phyloP scores from a whole-genome alignment of 1,284 basidiomycete genomes.

The Austroboletus rostrupii region DNA sequence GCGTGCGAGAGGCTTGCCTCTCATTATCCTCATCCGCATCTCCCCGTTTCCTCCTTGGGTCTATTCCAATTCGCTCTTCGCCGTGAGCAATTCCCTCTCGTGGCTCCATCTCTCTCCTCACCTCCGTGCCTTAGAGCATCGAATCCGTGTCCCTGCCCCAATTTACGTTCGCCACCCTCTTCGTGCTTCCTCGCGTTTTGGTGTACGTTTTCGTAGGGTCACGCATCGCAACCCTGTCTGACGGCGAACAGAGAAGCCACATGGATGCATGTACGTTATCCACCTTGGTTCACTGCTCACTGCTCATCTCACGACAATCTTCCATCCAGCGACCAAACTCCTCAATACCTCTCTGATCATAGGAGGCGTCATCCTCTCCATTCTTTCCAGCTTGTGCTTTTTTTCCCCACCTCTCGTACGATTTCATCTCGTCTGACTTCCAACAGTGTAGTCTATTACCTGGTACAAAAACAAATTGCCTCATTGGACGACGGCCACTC shows the following conservation, averaged over 20 bases:
- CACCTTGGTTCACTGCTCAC: not conserved
- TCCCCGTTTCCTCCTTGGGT: conserved; percentile 83
- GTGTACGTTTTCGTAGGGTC: conserved; percentile 78
- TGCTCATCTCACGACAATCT: conserved; percentile 10
- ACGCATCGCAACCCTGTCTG: conserved; percentile 68
- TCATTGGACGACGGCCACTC: conserved; percentile 47
- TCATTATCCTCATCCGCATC: conserved; percentile 77
- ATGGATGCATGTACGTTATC: conserved; percentile 54
- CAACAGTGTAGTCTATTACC: conserved; percentile 57
- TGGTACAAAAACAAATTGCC: conserved; percentile 59
- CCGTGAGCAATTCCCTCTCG: conserved; percentile 44
- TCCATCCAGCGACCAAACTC: conserved; percentile 53
- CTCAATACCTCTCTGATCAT: conserved; percentile 58
- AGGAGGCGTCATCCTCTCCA: conserved; percentile 52
- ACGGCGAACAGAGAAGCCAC: conserved; percentile 65
- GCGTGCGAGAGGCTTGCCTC: conserved; percentile 66
- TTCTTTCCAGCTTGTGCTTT: conserved; percentile 63
- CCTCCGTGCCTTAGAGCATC: conserved; percentile 52
- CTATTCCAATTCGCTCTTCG: conserved; percentile 75
- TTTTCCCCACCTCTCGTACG: not conserved
- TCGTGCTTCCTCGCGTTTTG: conserved; percentile 66
- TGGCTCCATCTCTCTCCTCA: not conserved
- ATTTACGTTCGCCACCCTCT: conserved; percentile 69
- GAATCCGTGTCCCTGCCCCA: conserved; percentile 69
- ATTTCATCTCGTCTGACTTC: conserved; percentile 7